Evolutionary conservation across 140 eudicot species (phyloP).

Genomic region (Bidens hawaiensis): DNA sequence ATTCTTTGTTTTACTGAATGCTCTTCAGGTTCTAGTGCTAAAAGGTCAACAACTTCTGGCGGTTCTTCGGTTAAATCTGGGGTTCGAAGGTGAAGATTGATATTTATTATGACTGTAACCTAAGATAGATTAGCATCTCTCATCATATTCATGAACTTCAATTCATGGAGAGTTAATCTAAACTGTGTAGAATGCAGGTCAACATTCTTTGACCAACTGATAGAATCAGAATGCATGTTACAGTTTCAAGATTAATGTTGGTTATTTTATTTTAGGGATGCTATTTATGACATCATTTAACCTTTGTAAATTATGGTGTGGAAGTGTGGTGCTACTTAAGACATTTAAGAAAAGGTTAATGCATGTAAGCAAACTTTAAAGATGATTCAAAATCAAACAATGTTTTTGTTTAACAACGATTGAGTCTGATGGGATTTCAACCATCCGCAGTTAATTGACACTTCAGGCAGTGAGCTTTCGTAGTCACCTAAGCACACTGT

Average conservation of each 20-base stretch:
- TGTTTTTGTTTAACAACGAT: too few relatives aligned
- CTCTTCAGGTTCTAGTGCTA: slow-evolving; percentile 29
- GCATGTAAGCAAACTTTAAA: too few relatives aligned
- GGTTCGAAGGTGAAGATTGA: slow-evolving; percentile 13
- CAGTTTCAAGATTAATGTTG: background rate
- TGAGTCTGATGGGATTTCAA: too few relatives aligned
- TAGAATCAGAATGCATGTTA: background rate
- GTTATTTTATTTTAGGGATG: too few relatives aligned
- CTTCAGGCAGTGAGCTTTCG: too few relatives aligned
- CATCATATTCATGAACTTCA: too few relatives aligned
- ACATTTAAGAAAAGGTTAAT: too few relatives aligned
- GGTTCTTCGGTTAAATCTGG: slow-evolving; percentile 24
- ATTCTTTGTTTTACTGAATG: slow-evolving; percentile 1
- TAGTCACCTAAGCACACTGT: too few relatives aligned
- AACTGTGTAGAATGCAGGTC: slow-evolving; percentile 23
- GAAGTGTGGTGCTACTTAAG: too few relatives aligned
- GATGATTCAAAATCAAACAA: too few relatives aligned
- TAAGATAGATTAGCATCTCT: slow-evolving; percentile 17
- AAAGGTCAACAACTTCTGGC: slow-evolving; percentile 28
- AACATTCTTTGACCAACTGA: slow-evolving; percentile 14
- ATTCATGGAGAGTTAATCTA: slow-evolving; percentile 3
- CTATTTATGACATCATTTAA: background rate
- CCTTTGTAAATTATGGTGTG: background rate
- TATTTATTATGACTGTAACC: slow-evolving; percentile 12
- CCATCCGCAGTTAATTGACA: too few relatives aligned